Percentiles rank a stretch among this genome's conserved stretches.
Conservation (phyloP, 2,329 filamentous ascomycete genomes). For the Microdochium paspali region DNA sequence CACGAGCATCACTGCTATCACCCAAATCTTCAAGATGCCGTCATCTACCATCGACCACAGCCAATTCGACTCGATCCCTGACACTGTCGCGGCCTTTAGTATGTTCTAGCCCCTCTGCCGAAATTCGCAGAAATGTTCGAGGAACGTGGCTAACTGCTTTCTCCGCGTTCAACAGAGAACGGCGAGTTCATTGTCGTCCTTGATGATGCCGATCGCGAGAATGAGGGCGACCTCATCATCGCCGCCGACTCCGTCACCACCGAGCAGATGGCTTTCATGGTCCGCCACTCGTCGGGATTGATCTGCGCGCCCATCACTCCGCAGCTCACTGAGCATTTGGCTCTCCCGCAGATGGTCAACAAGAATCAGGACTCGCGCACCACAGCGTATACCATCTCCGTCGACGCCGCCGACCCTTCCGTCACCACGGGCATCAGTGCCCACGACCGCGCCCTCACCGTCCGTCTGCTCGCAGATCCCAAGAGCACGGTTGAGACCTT, state of each 20-base stretch:
- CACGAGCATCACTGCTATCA: background rate
- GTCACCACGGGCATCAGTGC: constrained; percentile 88
- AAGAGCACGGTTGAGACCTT: constrained; percentile 50
- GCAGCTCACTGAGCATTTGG: constrained; percentile 57
- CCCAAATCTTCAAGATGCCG: constrained; percentile 31
- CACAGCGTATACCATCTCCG: constrained; percentile 87
- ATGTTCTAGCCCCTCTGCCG: no score
- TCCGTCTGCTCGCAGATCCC: constrained; percentile 65
- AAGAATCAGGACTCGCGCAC: constrained; percentile 69
- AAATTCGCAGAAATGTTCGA: no score
- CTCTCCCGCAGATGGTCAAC: constrained; percentile 82
- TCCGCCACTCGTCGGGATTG: constrained; percentile 82
- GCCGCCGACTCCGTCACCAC: constrained; percentile 77
- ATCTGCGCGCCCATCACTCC: constrained; percentile 80
- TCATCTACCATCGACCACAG: constrained; percentile 37
- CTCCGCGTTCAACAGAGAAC: constrained; percentile 38
- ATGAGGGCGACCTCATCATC: constrained; percentile 97
- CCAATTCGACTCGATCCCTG: constrained; percentile 57
- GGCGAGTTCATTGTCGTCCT: constrained; percentile 95
- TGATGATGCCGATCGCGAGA: constrained; percentile 86
- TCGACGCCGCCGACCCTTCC: constrained; percentile 65
- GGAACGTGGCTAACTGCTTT: constrained; percentile 2
- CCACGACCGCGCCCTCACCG: constrained; percentile 75
- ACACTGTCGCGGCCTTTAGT: constrained; percentile 57
- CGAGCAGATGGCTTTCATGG: constrained; percentile 90